Conservation (phyloP, 2,329 filamentous ascomycete species). For the Ilyonectria sp. region DNA sequence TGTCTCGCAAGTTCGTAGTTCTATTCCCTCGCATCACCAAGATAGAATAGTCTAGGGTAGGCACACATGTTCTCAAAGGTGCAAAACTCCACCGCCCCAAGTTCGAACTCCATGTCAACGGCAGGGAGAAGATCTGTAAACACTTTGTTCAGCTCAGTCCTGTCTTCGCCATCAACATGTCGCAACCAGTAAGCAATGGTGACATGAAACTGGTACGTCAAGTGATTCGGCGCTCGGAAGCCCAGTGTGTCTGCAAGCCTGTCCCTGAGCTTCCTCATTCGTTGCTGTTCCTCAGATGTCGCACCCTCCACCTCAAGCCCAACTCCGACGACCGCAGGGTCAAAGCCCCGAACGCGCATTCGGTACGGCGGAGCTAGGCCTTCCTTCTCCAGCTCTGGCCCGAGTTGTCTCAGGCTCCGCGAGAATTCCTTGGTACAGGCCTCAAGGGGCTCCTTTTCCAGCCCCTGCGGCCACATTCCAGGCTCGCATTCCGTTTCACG, state of each 20-base stretch:
- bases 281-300: constrained; percentile 39
- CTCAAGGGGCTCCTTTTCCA: constrained; percentile 30
- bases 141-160: constrained; percentile 31
- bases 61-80: constrained; percentile 44
- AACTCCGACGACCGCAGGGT: constrained; percentile 22
- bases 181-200: constrained; percentile 43
- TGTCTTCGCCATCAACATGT: constrained; percentile 35
- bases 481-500: constrained; percentile 38
- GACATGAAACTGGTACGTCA: constrained; percentile 43
- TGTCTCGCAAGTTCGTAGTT: neutral
- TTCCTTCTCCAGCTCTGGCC: constrained; percentile 26
- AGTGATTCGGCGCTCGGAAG: constrained; percentile 42
- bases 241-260: constrained; percentile 35
- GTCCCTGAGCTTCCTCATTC: constrained; percentile 40
- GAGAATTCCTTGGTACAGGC: constrained; percentile 34
- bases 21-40: constrained; percentile 20
- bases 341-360: constrained; percentile 26
- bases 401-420: constrained; percentile 21
- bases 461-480: constrained; percentile 37
- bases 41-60: constrained; percentile 39
- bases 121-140: constrained; percentile 29
- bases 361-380: constrained; percentile 36
- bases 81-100: constrained; percentile 42
- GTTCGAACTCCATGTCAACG: constrained; percentile 39
- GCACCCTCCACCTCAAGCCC: constrained; percentile 40